phyloP scores from a whole-genome alignment of 2,329 filamentous ascomycete genomes.

The Curvularia spicifera region DNA sequence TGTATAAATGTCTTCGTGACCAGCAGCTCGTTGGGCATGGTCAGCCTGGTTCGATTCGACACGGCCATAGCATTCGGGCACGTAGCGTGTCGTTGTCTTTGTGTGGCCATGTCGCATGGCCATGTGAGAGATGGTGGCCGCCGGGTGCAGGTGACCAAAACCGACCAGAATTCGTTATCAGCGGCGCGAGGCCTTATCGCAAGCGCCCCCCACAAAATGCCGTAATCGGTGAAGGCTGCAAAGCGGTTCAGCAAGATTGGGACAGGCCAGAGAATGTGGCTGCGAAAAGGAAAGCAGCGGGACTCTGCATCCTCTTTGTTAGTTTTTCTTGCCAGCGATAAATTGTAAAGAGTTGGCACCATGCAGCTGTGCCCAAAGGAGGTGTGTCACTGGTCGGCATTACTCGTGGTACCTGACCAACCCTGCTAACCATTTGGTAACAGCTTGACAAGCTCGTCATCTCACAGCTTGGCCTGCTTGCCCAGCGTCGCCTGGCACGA shows the following conservation, averaged over 20 bases:
- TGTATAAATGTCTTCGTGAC: conserved; percentile 3
- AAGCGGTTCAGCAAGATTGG: not conserved
- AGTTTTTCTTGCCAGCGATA: not conserved
- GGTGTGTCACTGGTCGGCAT: conserved; percentile 27
- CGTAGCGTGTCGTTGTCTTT: not conserved
- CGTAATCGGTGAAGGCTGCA: conserved; percentile 13
- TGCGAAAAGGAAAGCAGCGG: not conserved
- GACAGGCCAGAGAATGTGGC: not conserved
- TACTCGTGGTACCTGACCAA: not conserved
- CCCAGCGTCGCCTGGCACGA: conserved; percentile 84
- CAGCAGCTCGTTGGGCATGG: conserved; percentile 5
- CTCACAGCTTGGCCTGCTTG: conserved; percentile 84
- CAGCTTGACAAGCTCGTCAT: conserved; percentile 97
- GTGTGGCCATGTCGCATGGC: conserved; percentile 9
- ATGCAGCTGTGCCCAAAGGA: conserved; percentile 51
- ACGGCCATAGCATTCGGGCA: not conserved
- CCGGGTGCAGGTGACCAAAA: not conserved
- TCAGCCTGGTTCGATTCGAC: not conserved
- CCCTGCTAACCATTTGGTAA: conserved; percentile 33
- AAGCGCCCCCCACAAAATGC: conserved; percentile 17
- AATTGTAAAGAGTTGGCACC: conserved; percentile 7
- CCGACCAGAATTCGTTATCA: conserved; percentile 16
- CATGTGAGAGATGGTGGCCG: not conserved
- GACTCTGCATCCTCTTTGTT: not conserved
- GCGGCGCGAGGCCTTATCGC: conserved; percentile 17